Evolutionary conservation across 345 rosid species (phyloP), one percentile per base, ranked within the genome.

Genomic region (Salix viminalis): DNA sequence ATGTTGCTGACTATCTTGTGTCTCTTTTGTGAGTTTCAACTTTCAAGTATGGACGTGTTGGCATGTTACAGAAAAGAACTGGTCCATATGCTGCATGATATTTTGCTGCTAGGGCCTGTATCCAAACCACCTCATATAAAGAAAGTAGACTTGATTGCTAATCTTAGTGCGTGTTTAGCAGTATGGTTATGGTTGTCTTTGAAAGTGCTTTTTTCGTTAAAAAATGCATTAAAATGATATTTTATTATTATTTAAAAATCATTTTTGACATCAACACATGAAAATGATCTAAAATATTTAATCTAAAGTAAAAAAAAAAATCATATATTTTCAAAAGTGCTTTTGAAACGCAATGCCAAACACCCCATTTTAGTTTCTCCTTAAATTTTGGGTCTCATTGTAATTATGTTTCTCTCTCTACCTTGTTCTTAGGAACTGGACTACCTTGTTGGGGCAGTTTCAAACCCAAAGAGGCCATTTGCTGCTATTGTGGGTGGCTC

Each of bases 401-500:
- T 24, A 26, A 66, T 58, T 65, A 30, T 56, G 21, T 54, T 24
- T 44, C 13, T 46, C 70, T n/a, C 70, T n/a, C 36, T 77, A 60
- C 79, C 62, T 52, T 18, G 18, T 79, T 77, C 46, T 58, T 79
- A 94, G 98, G 99, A 95, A 83, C 87, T 95, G 69, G 97, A 95
- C 76, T 95, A 95, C 83, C 99, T 95, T 76, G 99, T 86, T 72
- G 99, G 99, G 44, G 99, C 97, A 32, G 97, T 95, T 79, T 76
- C 95, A 42, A 89, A 54, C 83, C 99, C 97, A 54, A 91, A 91
- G 89, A 93, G 86, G 84, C 99, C 99, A 62, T 93, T 95, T 84
- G 99, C 99, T 48, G 96, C 97, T 12, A 93, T 95, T 46, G 94
- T 95, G 5, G 99, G 99, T 71, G 99, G 99, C 62, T 86, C 99